Evolutionary conservation across 768 basidiomycete species (phyloP), one percentile per base, ranked within the genome.

Genomic region (Kwoniella bestiolae): DNA sequence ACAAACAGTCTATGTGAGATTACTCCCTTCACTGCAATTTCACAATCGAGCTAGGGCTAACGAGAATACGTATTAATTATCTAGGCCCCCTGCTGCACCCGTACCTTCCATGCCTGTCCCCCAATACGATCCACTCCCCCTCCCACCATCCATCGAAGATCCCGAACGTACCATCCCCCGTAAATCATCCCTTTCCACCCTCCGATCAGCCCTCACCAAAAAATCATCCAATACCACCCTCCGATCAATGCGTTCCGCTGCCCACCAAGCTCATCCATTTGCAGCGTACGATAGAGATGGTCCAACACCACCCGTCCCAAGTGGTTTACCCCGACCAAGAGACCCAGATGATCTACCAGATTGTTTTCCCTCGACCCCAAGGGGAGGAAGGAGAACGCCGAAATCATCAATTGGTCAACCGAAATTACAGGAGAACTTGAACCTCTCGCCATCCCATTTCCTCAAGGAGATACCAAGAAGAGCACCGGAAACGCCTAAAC

Each of bases 371-470:
- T 58, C 61, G 5, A 75, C 71, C 1, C 71, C 67, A 2, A 51
- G 55, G 14, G 8, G 21, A 18, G 49, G 66, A 21, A 26, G 58
- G 5, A 31, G 65, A 14, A 69, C 70, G 23, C 62, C 68, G 1
- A 77, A 74, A 63, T 56, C 60, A 0, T 71, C 72, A n/a, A 77
- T 77, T 26, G 73, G 76, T 14, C 68, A 44, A 41, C 76, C 73
- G 2, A 69, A 60, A 38, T 29, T 56, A 29, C 47, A 53, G 29
- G 51, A 62, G 5, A 31, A 61, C 6, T 56, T 59, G 3, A 31
- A 61, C 8, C 56, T 63, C 14, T 59, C 58, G 16, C 76, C 76
- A 11, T 62, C 56, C 8, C 49, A 60, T 26, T 74, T 77, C 53
- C 59, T 72, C 47, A 47, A 56, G 6, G 59, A 69, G 12, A 51